These are phyloP conservation scores for Trametes cinnabarina DNA, from an alignment of 768 basidiomycete genomes.

Conservation along the genomic window DNA sequence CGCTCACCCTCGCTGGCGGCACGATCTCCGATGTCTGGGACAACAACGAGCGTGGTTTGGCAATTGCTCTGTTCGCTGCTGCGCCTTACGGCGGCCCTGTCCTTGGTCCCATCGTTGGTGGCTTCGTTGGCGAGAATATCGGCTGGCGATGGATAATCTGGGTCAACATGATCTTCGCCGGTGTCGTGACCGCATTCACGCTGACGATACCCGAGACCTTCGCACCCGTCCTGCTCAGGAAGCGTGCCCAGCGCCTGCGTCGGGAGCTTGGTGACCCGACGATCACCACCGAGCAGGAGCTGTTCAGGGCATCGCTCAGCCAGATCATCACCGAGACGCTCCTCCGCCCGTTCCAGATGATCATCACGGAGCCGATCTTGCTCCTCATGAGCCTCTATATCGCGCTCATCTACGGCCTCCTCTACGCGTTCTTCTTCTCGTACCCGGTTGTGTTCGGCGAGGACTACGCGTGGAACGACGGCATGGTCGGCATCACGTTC, in stretches of 20 bases:
- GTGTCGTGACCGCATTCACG: slow-evolving; percentile 28
- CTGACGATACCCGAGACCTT: slow-evolving; percentile 47
- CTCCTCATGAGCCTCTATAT: slow-evolving; percentile 45
- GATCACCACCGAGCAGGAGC: slow-evolving; percentile 43
- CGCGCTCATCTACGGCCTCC: slow-evolving; percentile 41
- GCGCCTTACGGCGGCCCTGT: slow-evolving; percentile 45
- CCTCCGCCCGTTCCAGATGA: slow-evolving; percentile 44
- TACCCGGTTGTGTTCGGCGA: slow-evolving; percentile 40
- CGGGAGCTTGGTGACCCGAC: slow-evolving; percentile 35
- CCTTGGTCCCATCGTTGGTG: slow-evolving; percentile 54
- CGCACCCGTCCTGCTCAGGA: slow-evolving; percentile 41
- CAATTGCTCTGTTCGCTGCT: slow-evolving; percentile 41
- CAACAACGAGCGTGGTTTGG: slow-evolving; percentile 38
- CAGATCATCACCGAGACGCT: slow-evolving; percentile 41
- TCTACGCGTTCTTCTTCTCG: slow-evolving; percentile 36
- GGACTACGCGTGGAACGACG: slow-evolving; percentile 37
- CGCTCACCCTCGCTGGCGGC: slow-evolving; percentile 37
- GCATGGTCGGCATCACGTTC: slow-evolving; percentile 39
- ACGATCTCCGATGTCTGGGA: slow-evolving; percentile 38
- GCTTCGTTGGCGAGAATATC: slow-evolving; percentile 41
- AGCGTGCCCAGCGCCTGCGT: slow-evolving; percentile 39
- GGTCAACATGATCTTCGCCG: slow-evolving; percentile 44
- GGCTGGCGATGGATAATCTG: slow-evolving; percentile 41
- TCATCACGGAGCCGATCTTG: slow-evolving; percentile 46
- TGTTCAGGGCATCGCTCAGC: slow-evolving; percentile 34